These are phyloP conservation scores for Phyllosticta citriasiana DNA, from an alignment of 2,329 filamentous ascomycete species.

Conservation along the genomic window DNA sequence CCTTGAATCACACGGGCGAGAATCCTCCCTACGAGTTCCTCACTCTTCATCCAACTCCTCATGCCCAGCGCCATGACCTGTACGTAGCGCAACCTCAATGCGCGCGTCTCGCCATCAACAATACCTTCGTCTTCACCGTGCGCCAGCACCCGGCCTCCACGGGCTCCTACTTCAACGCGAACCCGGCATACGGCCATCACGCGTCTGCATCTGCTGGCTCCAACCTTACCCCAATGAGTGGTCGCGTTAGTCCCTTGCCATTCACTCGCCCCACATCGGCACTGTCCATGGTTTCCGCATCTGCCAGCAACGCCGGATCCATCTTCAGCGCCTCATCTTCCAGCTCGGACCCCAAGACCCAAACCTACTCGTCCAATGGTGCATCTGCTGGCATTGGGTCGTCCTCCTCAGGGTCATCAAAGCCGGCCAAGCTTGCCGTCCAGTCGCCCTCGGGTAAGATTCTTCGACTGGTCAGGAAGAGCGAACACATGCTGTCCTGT, in stretches of 20 bases:
- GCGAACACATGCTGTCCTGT: conserved; percentile 47
- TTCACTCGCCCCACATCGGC: conserved; percentile 47
- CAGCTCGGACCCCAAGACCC: conserved; percentile 21
- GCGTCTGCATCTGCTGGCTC: conserved; percentile 23
- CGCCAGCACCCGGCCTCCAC: conserved; percentile 73
- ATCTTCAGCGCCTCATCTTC: conserved; percentile 38
- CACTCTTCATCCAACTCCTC: conserved; percentile 85
- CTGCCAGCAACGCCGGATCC: conserved; percentile 36
- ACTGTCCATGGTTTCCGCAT: conserved; percentile 51
- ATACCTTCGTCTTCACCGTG: conserved; percentile 94
- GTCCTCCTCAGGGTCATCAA: conserved; percentile 36
- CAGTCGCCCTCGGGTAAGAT: conserved; percentile 94
- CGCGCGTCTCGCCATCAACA: conserved; percentile 76
- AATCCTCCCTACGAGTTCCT: conserved; percentile 94
- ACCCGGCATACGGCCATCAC: conserved; percentile 13
- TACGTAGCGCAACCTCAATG: conserved; percentile 97
- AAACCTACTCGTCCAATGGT: background rate
- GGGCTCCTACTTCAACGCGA: conserved; percentile 24
- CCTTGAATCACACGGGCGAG: conserved; percentile 78
- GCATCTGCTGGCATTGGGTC: background rate
- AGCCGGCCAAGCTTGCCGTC: conserved; percentile 91
- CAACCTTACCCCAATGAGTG: conserved; percentile 23
- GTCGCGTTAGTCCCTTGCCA: conserved; percentile 42
- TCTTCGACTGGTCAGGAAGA: conserved; percentile 73
- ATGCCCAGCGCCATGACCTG: conserved; percentile 93